Percentiles rank a stretch among this genome's conserved stretches.
phyloP scores from a whole-genome alignment of 2,329 filamentous ascomycete genomes.

The Ophiostoma sp. region DNA sequence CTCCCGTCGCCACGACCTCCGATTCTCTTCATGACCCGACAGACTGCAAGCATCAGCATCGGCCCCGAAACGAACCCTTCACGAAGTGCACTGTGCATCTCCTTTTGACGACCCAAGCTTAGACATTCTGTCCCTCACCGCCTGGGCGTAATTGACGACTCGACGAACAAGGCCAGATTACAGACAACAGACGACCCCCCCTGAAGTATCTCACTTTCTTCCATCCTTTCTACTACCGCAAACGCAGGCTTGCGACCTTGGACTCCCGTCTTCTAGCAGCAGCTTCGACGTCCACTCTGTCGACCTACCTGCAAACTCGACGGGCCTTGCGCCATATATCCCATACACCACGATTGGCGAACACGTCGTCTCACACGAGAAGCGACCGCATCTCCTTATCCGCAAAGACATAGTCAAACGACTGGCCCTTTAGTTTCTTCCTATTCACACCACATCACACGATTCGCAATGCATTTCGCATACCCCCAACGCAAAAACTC shows the following conservation, averaged over 20 bases:
- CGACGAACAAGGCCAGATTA: constrained; percentile 3
- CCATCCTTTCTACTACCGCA: background rate
- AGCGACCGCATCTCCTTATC: background rate
- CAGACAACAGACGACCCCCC: background rate
- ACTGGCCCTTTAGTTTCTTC: background rate
- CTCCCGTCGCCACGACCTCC: constrained; percentile 14
- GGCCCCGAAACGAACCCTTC: constrained; percentile 1
- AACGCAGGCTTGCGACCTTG: constrained; percentile 2
- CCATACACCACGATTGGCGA: background rate
- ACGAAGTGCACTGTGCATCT: constrained; percentile 10
- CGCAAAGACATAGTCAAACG: background rate
- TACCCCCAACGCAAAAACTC: constrained; percentile 81
- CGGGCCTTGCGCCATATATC: constrained; percentile 7
- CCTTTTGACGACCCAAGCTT: constrained; percentile 6
- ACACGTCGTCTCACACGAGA: background rate
- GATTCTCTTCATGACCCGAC: constrained; percentile 17
- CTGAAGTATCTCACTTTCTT: background rate
- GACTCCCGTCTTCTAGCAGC: background rate
- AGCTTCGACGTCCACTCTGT: background rate
- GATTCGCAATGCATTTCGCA: constrained; percentile 73
- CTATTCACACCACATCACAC: background rate
- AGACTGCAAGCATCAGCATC: constrained; percentile 11
- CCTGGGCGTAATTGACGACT: constrained; percentile 7
- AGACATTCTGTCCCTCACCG: constrained; percentile 2
- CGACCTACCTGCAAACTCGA: background rate